Evolutionary conservation across 805 yeast species (phyloP), one percentile per base, ranked within the genome.

Genomic region (Ogataea zsoltii): DNA sequence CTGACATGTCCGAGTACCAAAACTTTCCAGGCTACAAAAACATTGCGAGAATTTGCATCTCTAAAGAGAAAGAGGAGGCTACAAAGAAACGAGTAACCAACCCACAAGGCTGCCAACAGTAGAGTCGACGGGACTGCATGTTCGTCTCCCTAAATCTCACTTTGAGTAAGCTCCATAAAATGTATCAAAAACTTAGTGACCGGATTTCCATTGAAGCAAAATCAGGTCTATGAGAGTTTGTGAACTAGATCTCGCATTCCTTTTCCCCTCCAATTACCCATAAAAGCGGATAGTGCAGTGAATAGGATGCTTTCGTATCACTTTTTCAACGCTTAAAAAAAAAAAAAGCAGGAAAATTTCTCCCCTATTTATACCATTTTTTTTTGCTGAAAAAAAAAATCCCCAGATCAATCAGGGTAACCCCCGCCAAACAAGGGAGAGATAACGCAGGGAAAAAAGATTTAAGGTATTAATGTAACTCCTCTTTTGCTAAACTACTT

Each of bases 201-300:
- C 65, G 58, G 61, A 53, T 44, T 41, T 43, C 54, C 62, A 62
- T 54, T 49, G 40, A 45, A 34, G 26, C 33, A 33, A 57, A 42
- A 46, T 41, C 60, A 62, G 57, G 72, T 65, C 47, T 55, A 62
- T 68, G 72, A 69, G 72, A 69, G 70, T 70, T 64, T 38, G 55
- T 55, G 54, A 48, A 51, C 32, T 44, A 62, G 54, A 41, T 33
- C 69, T 71, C 67, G 56, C 70, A 56, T 58, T 37, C 61, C 74
- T 67, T 68, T 69, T 69, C 74, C 74, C 74, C 74, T 69, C 74
- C 72, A 65, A 53, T 67, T 70, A 59, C 55, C 67, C 66, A 68
- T 54, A 35, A 37, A 48, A 50, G 61, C 58, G 57, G 49, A 48
- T 58, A 69, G 68, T 65, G 72, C 74, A 69, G 74, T 69, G 72